Percentiles rank a stretch among this genome's conserved stretches.
phyloP scores from a whole-genome alignment of 306 rosid genomes.

The Corylus heterophylla region DNA sequence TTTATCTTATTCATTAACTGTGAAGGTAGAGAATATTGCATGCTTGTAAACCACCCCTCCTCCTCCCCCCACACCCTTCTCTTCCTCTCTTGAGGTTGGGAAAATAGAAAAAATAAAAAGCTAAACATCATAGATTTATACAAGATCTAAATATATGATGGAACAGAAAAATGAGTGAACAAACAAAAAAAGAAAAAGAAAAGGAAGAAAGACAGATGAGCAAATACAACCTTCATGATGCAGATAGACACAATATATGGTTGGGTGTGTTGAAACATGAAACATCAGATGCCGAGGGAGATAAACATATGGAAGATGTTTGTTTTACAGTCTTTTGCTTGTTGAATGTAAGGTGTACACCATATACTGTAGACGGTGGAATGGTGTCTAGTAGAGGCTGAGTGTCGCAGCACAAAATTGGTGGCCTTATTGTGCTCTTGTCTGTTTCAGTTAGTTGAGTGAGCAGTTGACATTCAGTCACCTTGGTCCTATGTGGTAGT shows the following conservation, averaged over 20 bases:
- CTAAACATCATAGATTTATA: background rate
- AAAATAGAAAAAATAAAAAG: background rate
- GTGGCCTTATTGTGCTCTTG: background rate
- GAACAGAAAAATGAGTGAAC: background rate
- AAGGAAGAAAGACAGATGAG: background rate
- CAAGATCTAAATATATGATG: background rate
- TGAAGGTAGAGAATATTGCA: background rate
- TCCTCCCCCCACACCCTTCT: background rate
- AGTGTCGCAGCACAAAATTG: background rate
- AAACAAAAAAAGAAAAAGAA: too few species aligned
- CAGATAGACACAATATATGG: background rate
- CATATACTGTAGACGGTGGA: background rate
- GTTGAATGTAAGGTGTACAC: background rate
- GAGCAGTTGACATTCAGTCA: constrained; percentile 3
- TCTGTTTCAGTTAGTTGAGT: background rate
- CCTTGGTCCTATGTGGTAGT: background rate
- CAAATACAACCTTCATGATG: background rate
- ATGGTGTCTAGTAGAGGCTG: background rate
- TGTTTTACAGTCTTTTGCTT: background rate
- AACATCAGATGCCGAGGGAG: background rate
- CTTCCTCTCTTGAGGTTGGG: background rate
- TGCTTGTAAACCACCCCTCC: background rate
- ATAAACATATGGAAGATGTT: constrained; percentile 1
- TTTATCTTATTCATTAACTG: background rate
- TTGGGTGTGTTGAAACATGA: background rate